These are phyloP conservation scores for Neofusicoccum laricinum DNA, from an alignment of 2,329 filamentous ascomycete species.

Conservation along the genomic window DNA sequence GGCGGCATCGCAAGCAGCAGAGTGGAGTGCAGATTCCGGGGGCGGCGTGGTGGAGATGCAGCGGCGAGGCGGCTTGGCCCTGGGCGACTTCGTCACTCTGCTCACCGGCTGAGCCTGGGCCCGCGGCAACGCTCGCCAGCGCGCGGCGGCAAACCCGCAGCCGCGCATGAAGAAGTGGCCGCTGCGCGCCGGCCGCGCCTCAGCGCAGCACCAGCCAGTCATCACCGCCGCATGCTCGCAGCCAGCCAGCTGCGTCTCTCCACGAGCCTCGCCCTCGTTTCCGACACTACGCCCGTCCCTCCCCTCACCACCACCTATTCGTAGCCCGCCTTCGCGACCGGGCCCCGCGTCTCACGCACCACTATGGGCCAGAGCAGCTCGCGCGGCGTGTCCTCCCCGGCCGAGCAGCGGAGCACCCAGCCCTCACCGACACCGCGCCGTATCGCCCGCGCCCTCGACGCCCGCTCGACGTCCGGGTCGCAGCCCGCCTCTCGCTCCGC, in stretches of 20 bases:
- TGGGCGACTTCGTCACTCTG: slow-evolving; percentile 1
- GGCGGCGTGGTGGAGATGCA: neutral
- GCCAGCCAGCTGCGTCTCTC: slow-evolving; percentile 16
- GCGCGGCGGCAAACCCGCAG: neutral
- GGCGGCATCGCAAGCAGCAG: neutral
- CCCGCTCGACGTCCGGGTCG: slow-evolving; percentile 25
- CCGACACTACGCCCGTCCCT: slow-evolving; percentile 9
- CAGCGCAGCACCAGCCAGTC: neutral
- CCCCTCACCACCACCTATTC: slow-evolving; percentile 16
- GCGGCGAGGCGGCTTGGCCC: slow-evolving; percentile 4
- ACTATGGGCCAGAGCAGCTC: slow-evolving; percentile 40
- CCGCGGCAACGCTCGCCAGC: neutral
- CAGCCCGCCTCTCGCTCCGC: slow-evolving; percentile 22
- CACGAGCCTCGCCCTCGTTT: slow-evolving; percentile 13
- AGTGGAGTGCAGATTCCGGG: too few relatives aligned
- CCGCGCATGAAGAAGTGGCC: neutral
- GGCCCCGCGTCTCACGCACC: slow-evolving; percentile 23
- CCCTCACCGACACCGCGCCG: slow-evolving; percentile 30
- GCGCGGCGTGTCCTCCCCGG: slow-evolving; percentile 25
- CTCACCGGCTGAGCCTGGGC: neutral
- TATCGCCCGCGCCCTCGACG: slow-evolving; percentile 24
- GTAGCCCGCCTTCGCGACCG: slow-evolving; percentile 13
- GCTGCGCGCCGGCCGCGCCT: neutral
- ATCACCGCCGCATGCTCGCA: slow-evolving; percentile 15
- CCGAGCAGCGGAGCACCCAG: slow-evolving; percentile 17